These are phyloP conservation scores for Diplodia scrobiculata DNA, from an alignment of 2,329 filamentous ascomycete genomes.

Conservation along the genomic window DNA sequence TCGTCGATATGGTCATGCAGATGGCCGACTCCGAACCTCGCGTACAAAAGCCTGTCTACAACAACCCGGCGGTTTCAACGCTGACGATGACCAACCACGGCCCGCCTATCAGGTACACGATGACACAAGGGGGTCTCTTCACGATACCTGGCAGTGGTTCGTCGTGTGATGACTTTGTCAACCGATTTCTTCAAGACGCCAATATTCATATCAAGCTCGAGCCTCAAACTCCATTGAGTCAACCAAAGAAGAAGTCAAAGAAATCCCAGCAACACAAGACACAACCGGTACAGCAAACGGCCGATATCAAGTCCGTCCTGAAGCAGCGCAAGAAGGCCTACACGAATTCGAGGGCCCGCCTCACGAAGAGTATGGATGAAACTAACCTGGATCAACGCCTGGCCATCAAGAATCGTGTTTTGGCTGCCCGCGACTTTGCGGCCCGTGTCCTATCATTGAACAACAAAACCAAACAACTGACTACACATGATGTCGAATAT, in stretches of 20 bases:
- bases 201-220: background rate
- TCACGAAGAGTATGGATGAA: background rate
- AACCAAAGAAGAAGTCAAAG: background rate
- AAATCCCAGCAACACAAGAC: too few species aligned
- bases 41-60: background rate
- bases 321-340: background rate
- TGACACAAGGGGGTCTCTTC: background rate
- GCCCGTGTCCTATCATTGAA: background rate
- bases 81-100: background rate
- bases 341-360: background rate
- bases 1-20: constrained; percentile 39
- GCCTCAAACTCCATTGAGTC: background rate
- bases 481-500: background rate
- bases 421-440: background rate
- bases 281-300: background rate
- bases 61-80: background rate
- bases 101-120: background rate
- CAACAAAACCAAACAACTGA: background rate
- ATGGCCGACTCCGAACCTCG: constrained; percentile 26
- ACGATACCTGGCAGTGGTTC: background rate
- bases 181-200: too few species aligned
- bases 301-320: background rate
- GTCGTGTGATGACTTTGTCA: background rate
- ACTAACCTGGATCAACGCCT: background rate
- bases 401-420: background rate